These are phyloP conservation scores for Phytopythium kandeliae DNA, from an alignment of 352 stramenopile species.

Conservation along the genomic window DNA sequence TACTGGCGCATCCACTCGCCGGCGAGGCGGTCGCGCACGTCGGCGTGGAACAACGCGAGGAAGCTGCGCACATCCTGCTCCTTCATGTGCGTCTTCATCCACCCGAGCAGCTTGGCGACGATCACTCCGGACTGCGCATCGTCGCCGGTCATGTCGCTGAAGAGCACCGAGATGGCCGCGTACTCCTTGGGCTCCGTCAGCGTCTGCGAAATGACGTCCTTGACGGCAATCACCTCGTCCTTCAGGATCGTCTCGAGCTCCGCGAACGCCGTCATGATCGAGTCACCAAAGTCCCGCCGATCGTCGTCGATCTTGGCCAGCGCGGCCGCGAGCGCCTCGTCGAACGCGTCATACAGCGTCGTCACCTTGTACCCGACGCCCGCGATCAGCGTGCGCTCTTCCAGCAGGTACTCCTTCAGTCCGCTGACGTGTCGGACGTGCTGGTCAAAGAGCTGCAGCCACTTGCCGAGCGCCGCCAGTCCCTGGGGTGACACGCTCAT, in stretches of 20 bases:
- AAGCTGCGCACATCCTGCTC: slow-evolving; percentile 46
- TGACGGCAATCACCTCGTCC: slow-evolving; percentile 47
- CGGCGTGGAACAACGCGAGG: slow-evolving; percentile 38
- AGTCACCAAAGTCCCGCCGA: slow-evolving; percentile 30
- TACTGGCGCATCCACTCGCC: slow-evolving; percentile 72
- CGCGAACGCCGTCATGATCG: slow-evolving; percentile 37
- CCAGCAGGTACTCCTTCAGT: slow-evolving; percentile 63
- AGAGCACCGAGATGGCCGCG: slow-evolving; percentile 51
- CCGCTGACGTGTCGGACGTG: slow-evolving; percentile 49
- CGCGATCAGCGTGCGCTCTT: slow-evolving; percentile 51
- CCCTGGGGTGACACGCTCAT: slow-evolving; percentile 40
- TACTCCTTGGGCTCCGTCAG: slow-evolving; percentile 52
- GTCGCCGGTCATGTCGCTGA: slow-evolving; percentile 49
- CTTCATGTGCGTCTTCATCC: slow-evolving; percentile 54
- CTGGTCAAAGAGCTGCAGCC: slow-evolving; percentile 56
- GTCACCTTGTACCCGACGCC: slow-evolving; percentile 55
- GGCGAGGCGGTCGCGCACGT: slow-evolving; percentile 48
- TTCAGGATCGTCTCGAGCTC: slow-evolving; percentile 49
- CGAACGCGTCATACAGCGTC: slow-evolving; percentile 56
- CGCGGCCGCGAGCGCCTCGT: slow-evolving; percentile 34
- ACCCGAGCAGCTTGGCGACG: slow-evolving; percentile 57
- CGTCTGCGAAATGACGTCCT: slow-evolving; percentile 44
- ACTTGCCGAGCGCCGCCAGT: slow-evolving; percentile 51
- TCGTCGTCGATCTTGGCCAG: slow-evolving; percentile 51
- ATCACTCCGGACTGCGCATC: slow-evolving; percentile 43